A percentile compares a stretch with the other conserved stretches of the same genome.
Conservation (phyloP, 1,284 basidiomycete species). For the Ceratobasidium sp. region DNA sequence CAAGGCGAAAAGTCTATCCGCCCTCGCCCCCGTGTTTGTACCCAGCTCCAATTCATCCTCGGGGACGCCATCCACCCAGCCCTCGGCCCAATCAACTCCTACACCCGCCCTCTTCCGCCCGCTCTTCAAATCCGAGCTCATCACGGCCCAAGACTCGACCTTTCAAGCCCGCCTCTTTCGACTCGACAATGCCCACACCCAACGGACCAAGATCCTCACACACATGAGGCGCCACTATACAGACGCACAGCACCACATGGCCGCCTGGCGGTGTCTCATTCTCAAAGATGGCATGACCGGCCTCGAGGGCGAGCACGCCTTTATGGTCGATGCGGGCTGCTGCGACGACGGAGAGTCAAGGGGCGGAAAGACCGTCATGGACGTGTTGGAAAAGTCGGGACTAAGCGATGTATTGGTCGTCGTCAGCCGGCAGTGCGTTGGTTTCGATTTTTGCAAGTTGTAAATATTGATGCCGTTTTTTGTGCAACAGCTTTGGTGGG, state of each 20-base stretch:
- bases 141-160: constrained; percentile 73
- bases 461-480: constrained; percentile 1
- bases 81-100: constrained; percentile 1
- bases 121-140: constrained; percentile 72
- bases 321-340: constrained; percentile 68
- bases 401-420: constrained; percentile 72
- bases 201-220: constrained; percentile 61
- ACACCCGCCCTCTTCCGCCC: constrained; percentile 48
- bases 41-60: constrained; percentile 15
- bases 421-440: constrained; percentile 75
- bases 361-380: constrained; percentile 71
- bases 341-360: constrained; percentile 79
- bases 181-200: constrained; percentile 56
- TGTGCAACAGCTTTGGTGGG: constrained; percentile 76
- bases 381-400: constrained; percentile 75
- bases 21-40: constrained; percentile 30
- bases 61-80: not conserved
- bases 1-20: not conserved
- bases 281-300: constrained; percentile 73
- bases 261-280: constrained; percentile 79
- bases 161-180: constrained; percentile 72
- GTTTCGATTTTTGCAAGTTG: constrained; percentile 1
- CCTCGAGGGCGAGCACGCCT: constrained; percentile 76
- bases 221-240: constrained; percentile 66
- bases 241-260: constrained; percentile 72